Conservation (phyloP, 495 filamentous ascomycete species). For the Chlorociboria aeruginascens region DNA sequence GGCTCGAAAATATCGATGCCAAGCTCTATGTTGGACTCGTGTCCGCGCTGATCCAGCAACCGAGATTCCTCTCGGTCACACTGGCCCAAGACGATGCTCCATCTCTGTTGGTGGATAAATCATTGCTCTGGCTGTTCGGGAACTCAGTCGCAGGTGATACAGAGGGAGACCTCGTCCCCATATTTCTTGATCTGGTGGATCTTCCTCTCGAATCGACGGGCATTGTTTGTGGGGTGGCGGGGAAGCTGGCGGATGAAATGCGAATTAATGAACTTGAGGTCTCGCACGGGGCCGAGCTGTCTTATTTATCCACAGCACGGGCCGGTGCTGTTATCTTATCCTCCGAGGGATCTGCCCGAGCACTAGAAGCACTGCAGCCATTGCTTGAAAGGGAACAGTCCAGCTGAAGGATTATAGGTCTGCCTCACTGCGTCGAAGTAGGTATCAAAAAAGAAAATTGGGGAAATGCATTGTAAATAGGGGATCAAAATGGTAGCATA, state of each 20-base stretch:
- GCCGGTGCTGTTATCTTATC: constrained; percentile 85
- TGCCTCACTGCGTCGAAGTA: too few species aligned
- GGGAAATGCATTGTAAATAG: too few species aligned
- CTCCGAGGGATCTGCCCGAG: constrained; percentile 55
- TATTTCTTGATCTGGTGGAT: constrained; percentile 73
- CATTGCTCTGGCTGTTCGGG: constrained; percentile 51
- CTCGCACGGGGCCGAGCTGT: constrained; percentile 61
- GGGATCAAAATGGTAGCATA: too few species aligned
- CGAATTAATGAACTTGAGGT: neutral
- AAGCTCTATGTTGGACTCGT: constrained; percentile 56
- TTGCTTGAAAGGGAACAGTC: constrained; percentile 20
- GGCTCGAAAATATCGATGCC: constrained; percentile 42
- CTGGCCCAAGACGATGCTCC: constrained; percentile 76
- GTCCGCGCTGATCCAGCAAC: constrained; percentile 57
- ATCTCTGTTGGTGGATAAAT: constrained; percentile 68
- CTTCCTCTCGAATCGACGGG: constrained; percentile 84
- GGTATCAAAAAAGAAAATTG: too few species aligned
- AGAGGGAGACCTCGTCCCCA: constrained; percentile 72
- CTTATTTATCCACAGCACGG: constrained; percentile 77
- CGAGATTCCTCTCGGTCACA: constrained; percentile 76
- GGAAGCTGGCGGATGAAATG: constrained; percentile 53
- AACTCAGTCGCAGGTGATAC: constrained; percentile 68
- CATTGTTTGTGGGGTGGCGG: constrained; percentile 86
- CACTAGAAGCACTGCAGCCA: constrained; percentile 53
- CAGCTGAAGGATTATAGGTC: too few species aligned